Evolutionary conservation across 2,329 filamentous ascomycete species (phyloP).

Genomic region (Calonectria pteridis): DNA sequence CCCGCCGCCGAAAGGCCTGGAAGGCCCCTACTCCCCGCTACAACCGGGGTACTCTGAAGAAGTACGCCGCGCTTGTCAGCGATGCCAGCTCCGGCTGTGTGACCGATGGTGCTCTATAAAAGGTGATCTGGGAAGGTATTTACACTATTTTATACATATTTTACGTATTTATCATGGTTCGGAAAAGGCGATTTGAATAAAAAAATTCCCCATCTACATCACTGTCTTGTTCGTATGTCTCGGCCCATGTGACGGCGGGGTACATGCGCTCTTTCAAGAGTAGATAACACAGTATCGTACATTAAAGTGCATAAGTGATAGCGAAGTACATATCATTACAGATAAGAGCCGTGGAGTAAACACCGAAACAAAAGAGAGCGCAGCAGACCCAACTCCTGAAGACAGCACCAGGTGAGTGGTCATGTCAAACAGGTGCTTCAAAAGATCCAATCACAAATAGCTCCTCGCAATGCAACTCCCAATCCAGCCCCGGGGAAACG

Average conservation of each 20-base stretch:
- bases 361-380: neutral
- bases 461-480: slow-evolving; percentile 43
- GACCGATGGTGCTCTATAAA: slow-evolving; percentile 58
- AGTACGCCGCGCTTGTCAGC: slow-evolving; percentile 74
- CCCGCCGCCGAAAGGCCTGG: slow-evolving; percentile 70
- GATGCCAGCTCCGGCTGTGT: slow-evolving; percentile 72
- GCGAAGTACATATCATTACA: slow-evolving; percentile 12
- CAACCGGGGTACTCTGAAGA: slow-evolving; percentile 75
- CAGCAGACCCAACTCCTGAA: slow-evolving; percentile 7
- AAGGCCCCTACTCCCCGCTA: slow-evolving; percentile 70
- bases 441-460: slow-evolving; percentile 31
- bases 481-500: slow-evolving; percentile 12
- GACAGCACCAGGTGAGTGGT: slow-evolving; percentile 15
- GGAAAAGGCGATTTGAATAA: slow-evolving; percentile 46
- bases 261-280: neutral
- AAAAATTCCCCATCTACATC: slow-evolving; percentile 27
- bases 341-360: slow-evolving; percentile 4
- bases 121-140: slow-evolving; percentile 21
- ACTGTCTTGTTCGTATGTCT: slow-evolving; percentile 22
- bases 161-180: slow-evolving; percentile 38
- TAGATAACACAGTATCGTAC: neutral
- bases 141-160: slow-evolving; percentile 35
- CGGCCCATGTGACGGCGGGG: neutral
- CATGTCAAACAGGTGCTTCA: slow-evolving; percentile 26
- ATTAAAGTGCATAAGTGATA: neutral